Evolutionary conservation across 176 grass and related monocot genomes (phyloP).

Genomic region (Miscanthus lutarioriparius): DNA sequence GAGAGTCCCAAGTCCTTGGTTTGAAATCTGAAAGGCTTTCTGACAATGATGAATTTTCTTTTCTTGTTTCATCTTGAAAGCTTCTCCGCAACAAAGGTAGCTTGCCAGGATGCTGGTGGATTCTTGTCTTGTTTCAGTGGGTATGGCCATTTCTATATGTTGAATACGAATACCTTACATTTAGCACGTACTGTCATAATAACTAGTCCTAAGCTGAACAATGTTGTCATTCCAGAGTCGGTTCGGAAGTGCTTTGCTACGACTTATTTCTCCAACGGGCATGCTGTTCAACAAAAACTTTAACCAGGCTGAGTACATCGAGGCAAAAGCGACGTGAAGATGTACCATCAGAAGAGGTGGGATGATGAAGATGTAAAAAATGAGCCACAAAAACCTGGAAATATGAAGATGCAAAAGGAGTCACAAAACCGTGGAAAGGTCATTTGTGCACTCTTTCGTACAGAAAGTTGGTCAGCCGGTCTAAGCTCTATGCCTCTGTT

Average conservation of each 20-base stretch:
- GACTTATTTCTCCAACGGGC: conserved; percentile 66
- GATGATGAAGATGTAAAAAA: background rate
- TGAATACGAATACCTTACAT: background rate
- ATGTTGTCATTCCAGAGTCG: conserved; percentile 48
- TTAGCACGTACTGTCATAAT: background rate
- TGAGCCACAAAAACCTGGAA: background rate
- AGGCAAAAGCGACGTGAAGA: conserved; percentile 55
- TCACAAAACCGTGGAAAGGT: background rate
- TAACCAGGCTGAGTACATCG: conserved; percentile 51
- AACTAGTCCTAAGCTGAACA: conserved; percentile 24
- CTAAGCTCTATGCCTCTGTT: background rate
- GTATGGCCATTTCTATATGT: conserved; percentile 48
- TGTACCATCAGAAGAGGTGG: background rate
- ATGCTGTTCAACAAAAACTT: conserved; percentile 74
- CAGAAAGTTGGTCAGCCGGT: background rate
- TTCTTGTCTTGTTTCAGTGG: conserved; percentile 93
- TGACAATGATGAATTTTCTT: background rate
- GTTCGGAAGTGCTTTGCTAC: conserved; percentile 70
- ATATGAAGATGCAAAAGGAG: background rate
- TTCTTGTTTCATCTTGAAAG: conserved; percentile 42
- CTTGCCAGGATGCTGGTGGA: conserved; percentile 83
- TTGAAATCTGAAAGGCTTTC: conserved; percentile 1
- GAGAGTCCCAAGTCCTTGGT: background rate
- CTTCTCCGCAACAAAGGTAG: conserved; percentile 51
- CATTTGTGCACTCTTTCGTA: background rate